Evolutionary conservation across 208 protist genomes (phyloP).

Genomic region (Leptomonas seymouri): DNA sequence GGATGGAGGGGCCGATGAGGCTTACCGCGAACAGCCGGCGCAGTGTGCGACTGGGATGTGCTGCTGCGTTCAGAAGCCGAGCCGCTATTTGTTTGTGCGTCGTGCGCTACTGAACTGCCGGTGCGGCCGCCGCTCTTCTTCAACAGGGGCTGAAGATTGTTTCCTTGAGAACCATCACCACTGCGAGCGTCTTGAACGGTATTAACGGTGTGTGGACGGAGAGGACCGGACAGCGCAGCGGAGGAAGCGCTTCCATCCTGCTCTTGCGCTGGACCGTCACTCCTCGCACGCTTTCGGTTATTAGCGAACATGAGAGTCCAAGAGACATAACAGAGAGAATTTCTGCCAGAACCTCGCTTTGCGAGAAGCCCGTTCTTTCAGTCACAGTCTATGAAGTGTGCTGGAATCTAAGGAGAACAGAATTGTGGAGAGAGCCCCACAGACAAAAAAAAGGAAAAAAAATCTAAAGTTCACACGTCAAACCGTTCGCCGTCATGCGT

Average conservation of each 20-base stretch:
- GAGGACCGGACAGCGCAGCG: not conserved
- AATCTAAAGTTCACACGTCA: too few relatives aligned
- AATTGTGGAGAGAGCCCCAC: too few relatives aligned
- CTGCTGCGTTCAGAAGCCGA: not conserved
- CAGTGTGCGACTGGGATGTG: not conserved
- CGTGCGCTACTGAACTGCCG: not conserved
- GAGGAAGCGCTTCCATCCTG: not conserved
- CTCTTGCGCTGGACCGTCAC: not conserved
- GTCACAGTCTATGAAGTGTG: too few relatives aligned
- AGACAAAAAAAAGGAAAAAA: too few relatives aligned
- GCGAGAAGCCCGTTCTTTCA: too few relatives aligned
- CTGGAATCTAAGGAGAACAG: too few relatives aligned
- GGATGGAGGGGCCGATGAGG: constrained; percentile 1
- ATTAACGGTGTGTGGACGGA: constrained; percentile 3
- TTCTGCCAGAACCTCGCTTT: too few relatives aligned
- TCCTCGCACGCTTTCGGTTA: constrained; percentile 13
- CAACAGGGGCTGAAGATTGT: not conserved
- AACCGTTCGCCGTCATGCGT: too few relatives aligned
- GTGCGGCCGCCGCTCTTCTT: not conserved
- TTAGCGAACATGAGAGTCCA: constrained; percentile 6
- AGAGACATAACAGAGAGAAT: too few relatives aligned
- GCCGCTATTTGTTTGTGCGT: not conserved
- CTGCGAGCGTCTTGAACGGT: not conserved
- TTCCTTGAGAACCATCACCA: not conserved
- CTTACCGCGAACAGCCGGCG: not conserved